A percentile compares a stretch with the other conserved stretches of the same genome.
phyloP scores from a whole-genome alignment of 208 protist species.

The Leishmania amazonensis region DNA sequence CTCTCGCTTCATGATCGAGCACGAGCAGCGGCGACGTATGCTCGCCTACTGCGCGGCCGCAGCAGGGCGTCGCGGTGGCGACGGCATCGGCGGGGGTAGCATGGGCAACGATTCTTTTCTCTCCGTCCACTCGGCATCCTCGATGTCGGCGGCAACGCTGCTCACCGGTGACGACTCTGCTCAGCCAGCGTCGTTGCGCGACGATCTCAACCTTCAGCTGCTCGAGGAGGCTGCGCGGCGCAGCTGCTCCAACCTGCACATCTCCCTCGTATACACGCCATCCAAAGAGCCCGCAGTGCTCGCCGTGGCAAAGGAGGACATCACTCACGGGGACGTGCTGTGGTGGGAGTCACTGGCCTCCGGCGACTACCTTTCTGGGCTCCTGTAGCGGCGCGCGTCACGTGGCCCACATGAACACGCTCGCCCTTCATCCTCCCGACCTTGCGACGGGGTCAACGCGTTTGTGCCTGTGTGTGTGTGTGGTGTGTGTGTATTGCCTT shows the following conservation, averaged over 20 bases:
- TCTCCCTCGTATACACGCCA: slow-evolving; percentile 20
- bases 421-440: background rate
- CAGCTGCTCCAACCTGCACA: slow-evolving; percentile 27
- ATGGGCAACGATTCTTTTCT: slow-evolving; percentile 31
- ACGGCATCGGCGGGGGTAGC: slow-evolving; percentile 1
- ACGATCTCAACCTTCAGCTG: slow-evolving; percentile 19
- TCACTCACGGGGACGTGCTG: slow-evolving; percentile 17
- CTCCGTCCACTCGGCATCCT: slow-evolving; percentile 23
- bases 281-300: slow-evolving; percentile 16
- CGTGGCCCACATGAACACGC: background rate
- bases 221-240: slow-evolving; percentile 27
- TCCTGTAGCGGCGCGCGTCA: slow-evolving; percentile 9
- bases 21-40: slow-evolving; percentile 35
- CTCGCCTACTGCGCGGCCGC: slow-evolving; percentile 30
- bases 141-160: slow-evolving; percentile 17
- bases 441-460: background rate
- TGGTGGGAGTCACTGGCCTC: slow-evolving; percentile 32
- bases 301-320: slow-evolving; percentile 29
- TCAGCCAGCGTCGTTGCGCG: slow-evolving; percentile 1
- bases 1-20: slow-evolving; percentile 46
- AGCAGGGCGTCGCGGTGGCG: slow-evolving; percentile 11
- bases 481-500: background rate
- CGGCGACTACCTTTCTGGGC: slow-evolving; percentile 19
- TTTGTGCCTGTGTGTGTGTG: background rate
- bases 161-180: slow-evolving; percentile 12